These are phyloP conservation scores for Stephanodiscus minutulus DNA, from an alignment of 108 stramenopile genomes.

Conservation along the genomic window DNA sequence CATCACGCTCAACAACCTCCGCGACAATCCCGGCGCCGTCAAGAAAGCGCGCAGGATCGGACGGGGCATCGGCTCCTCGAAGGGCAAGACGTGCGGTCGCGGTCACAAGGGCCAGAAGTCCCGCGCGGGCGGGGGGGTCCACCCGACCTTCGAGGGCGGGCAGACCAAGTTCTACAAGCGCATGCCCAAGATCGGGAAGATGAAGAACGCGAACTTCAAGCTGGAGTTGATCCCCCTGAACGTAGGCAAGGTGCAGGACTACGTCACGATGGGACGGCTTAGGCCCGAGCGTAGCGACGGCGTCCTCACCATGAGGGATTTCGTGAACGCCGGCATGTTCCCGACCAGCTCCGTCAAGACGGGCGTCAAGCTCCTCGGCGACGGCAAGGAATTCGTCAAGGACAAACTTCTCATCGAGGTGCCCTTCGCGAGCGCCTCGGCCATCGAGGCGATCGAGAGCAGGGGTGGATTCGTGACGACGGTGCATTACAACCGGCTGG, in stretches of 20 bases:
- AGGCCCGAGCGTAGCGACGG: constrained; percentile 46
- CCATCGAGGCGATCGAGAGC: constrained; percentile 91
- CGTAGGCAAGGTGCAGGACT: constrained; percentile 87
- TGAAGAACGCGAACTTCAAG: constrained; percentile 87
- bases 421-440: constrained; percentile 79
- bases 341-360: constrained; percentile 72
- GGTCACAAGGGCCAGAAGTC: constrained; percentile 98
- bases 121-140: constrained; percentile 83
- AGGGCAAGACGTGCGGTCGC: constrained; percentile 95
- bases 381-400: constrained; percentile 66
- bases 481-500: constrained; percentile 93
- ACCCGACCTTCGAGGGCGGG: constrained; percentile 94
- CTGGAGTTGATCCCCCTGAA: constrained; percentile 77
- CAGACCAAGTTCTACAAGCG: constrained; percentile 96
- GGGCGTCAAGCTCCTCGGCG: constrained; percentile 87
- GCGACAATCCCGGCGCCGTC: constrained; percentile 87
- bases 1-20: constrained; percentile 74
- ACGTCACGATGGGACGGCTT: constrained; percentile 94
- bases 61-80: constrained; percentile 93
- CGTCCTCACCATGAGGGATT: constrained; percentile 90
- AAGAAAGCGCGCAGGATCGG: constrained; percentile 88
- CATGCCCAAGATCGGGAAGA: constrained; percentile 94
- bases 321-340: constrained; percentile 83
- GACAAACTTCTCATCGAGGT: constrained; percentile 90
- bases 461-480: constrained; percentile 96